phyloP scores from a whole-genome alignment of 1,139 yeast genomes.

The Blastobotrys indianensis region DNA sequence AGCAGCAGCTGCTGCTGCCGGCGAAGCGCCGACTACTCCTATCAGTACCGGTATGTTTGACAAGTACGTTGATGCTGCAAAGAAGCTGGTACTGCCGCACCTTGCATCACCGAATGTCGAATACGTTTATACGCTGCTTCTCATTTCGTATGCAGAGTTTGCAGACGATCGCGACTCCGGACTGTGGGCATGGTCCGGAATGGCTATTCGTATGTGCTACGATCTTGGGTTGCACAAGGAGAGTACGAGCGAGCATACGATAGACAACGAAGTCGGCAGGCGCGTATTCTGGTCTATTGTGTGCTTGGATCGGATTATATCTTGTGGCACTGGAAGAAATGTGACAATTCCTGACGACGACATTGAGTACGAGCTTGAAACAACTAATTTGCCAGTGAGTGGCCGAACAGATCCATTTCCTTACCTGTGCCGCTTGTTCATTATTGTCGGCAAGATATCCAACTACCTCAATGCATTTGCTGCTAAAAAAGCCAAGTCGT shows the following conservation, averaged over 20 bases:
- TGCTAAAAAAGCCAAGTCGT: slow-evolving; percentile 12
- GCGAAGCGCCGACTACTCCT: slow-evolving; percentile 7
- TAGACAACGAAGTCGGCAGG: slow-evolving; percentile 11
- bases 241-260: slow-evolving; percentile 2
- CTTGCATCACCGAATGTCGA: slow-evolving; percentile 27
- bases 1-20: slow-evolving; percentile 1
- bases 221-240: slow-evolving; percentile 28
- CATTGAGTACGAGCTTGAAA: slow-evolving; percentile 21
- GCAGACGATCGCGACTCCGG: slow-evolving; percentile 30
- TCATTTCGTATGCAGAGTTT: slow-evolving; percentile 28
- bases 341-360: slow-evolving; percentile 21
- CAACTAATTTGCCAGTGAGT: slow-evolving; percentile 7
- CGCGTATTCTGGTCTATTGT: slow-evolving; percentile 28
- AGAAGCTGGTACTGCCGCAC: slow-evolving; percentile 25
- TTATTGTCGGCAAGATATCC: slow-evolving; percentile 26
- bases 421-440: slow-evolving; percentile 24
- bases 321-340: slow-evolving; percentile 28
- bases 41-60: slow-evolving; percentile 17
- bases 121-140: slow-evolving; percentile 25
- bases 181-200: slow-evolving; percentile 30
- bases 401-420: slow-evolving; percentile 28
- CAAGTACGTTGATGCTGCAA: slow-evolving; percentile 25
- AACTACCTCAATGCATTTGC: slow-evolving; percentile 22
- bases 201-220: slow-evolving; percentile 30
- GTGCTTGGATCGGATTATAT: slow-evolving; percentile 27